A percentile compares a stretch with the other conserved stretches of the same genome.
Evolutionary conservation across 2,329 filamentous ascomycete species (phyloP).

Genomic region (Tolypocladium paradoxum): DNA sequence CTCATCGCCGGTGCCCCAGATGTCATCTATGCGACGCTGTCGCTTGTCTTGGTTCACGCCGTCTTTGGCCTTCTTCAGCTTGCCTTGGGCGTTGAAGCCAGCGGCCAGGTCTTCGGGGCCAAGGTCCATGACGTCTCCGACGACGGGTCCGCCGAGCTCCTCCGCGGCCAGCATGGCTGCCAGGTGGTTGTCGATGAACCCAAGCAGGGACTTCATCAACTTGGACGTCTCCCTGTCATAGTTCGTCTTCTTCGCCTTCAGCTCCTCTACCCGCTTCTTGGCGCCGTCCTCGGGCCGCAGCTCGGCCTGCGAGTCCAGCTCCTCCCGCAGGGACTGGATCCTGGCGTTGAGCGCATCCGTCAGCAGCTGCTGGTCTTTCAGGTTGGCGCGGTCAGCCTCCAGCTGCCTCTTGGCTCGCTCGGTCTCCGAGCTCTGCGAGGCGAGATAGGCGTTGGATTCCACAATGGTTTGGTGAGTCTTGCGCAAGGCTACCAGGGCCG

Average conservation of each 20-base stretch:
- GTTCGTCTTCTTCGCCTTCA: conserved; percentile 45
- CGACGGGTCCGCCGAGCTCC: conserved; percentile 71
- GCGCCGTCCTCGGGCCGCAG: conserved; percentile 51
- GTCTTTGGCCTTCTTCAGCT: conserved; percentile 37
- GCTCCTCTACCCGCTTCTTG: conserved; percentile 48
- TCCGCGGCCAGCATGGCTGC: conserved; percentile 72
- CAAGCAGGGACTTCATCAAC: conserved; percentile 53
- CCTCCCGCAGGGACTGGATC: conserved; percentile 46
- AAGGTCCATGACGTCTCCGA: conserved; percentile 61
- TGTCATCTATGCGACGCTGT: conserved; percentile 53
- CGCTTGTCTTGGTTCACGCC: conserved; percentile 34
- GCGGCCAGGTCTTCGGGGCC: conserved; percentile 47
- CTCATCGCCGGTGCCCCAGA: conserved; percentile 36
- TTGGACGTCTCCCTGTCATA: conserved; percentile 51
- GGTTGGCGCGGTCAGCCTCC: conserved; percentile 36
- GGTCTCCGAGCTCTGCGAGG: conserved; percentile 29
- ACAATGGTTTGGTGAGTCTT: conserved; percentile 53
- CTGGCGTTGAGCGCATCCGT: conserved; percentile 42
- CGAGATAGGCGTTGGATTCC: conserved; percentile 52
- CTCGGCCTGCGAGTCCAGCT: conserved; percentile 44
- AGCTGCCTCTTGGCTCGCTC: conserved; percentile 34
- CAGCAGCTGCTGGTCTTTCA: conserved; percentile 46
- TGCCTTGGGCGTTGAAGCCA: conserved; percentile 50
- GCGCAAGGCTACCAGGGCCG: conserved; percentile 60
- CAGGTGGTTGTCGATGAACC: conserved; percentile 61